phyloP scores from a whole-genome alignment of 352 stramenopile genomes.

The Phytophthora aleatoria region DNA sequence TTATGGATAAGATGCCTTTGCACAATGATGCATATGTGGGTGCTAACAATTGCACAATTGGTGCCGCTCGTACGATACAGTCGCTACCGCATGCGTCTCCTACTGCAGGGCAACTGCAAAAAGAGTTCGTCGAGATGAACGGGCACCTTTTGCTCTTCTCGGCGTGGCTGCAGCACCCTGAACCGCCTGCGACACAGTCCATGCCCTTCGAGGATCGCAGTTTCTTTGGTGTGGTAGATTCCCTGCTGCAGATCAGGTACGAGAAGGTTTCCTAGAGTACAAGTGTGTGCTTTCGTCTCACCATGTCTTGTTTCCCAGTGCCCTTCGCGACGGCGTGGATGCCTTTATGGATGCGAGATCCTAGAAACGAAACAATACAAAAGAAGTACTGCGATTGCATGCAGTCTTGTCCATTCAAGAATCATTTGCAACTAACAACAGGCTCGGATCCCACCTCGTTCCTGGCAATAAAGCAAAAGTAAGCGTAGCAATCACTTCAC shows the following conservation, averaged over 20 bases:
- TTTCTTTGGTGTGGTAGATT: conserved; percentile 79
- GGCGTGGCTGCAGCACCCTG: conserved; percentile 75
- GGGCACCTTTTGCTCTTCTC: conserved; percentile 74
- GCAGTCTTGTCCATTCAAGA: conserved; percentile 20
- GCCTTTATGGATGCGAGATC: conserved; percentile 58
- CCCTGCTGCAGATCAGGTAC: conserved; percentile 76
- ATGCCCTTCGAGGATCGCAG: conserved; percentile 65
- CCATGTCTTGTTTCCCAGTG: conserved; percentile 29
- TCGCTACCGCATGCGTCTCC: conserved; percentile 43
- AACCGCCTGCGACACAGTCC: conserved; percentile 70
- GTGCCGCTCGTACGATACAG: conserved; percentile 16
- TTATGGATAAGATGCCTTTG: background rate
- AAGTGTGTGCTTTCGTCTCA: conserved; percentile 10
- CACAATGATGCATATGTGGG: too few species aligned
- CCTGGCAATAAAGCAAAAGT: conserved; percentile 7
- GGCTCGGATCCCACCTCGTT: conserved; percentile 1
- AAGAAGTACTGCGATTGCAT: conserved; percentile 3
- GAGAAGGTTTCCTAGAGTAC: background rate
- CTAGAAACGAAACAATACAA: conserved; percentile 22
- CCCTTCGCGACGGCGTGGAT: conserved; percentile 66
- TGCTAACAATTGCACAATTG: background rate
- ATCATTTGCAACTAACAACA: conserved; percentile 11
- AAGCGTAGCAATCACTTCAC: conserved; percentile 12
- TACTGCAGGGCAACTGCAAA: conserved; percentile 22
- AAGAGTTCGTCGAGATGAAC: conserved; percentile 51